Base-by-base conservation (phyloP, 352 stramenopile species). In the Pseudoperonospora humuli region DNA sequence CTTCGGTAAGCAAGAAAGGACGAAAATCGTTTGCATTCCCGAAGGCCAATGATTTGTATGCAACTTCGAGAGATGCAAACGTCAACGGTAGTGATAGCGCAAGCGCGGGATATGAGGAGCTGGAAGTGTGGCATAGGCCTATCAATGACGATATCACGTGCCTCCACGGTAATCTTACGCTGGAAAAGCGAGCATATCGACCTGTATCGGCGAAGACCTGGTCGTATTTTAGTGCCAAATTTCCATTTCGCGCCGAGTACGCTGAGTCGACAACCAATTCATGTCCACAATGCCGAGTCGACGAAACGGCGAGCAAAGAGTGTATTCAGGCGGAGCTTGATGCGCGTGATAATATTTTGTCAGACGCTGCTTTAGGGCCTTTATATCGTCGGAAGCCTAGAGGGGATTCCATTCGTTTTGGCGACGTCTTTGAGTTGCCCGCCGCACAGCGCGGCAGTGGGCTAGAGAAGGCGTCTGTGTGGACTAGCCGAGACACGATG, bases 131-230 rank as follows among this genome's bases (percentile, higher is more conserved):
- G 68, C 62, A 67, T 28, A 64, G 31, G 0, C 38, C 45, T 1
- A 50, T 92, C 21, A 92, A 92, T 36, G 56, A 79, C 47, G 80
- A 92, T 45, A 83, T 92, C n/a, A 67, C 45, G 2, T 92, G 79
- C 24, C 33, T 52, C 0, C 79, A 92, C 35, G 76, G 73, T 11
- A 75, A 86, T 14, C 44, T 89, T 21, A 70, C 51, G 13, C 50
- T 86, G 7, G 61, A 86, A 43, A 86, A 84, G 50, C 78, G 78
- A 39, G 72, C 72, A 21, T 86, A 84, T 44, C 70, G 74, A 1
- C 29, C 52, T 0, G 62, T 92, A 18, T 46, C 72, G 3, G 28
- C 64, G 0, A 51, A 70, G 14, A 73, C 73, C 11, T 92, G 79
- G 79, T 45, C 55, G 2, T 70, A 86, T 40, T 86, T 89, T 50